These are phyloP conservation scores for Wallacemonas sp. DNA, from an alignment of 208 protist genomes.

Conservation along the genomic window DNA sequence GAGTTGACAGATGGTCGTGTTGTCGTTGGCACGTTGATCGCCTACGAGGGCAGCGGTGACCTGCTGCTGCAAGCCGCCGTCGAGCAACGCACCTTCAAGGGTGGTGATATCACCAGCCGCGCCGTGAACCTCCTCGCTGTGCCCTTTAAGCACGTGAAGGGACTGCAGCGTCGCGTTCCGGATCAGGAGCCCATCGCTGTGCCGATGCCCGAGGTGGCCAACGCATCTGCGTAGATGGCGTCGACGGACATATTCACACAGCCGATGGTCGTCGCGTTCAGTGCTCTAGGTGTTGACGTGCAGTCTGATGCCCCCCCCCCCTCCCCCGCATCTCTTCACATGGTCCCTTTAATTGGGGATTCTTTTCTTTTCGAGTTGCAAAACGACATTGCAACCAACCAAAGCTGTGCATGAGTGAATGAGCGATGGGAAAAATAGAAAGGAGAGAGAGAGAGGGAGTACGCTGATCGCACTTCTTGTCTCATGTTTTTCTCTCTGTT, in stretches of 20 bases:
- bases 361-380: too few relatives aligned
- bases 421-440: constrained; percentile 4
- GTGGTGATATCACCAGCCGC: constrained; percentile 57
- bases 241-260: too few relatives aligned
- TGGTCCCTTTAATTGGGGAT: too few relatives aligned
- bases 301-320: too few relatives aligned
- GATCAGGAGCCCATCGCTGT: constrained; percentile 36
- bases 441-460: constrained; percentile 1
- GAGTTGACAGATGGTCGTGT: constrained; percentile 75
- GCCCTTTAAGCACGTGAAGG: constrained; percentile 65
- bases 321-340: too few relatives aligned
- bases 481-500: too few relatives aligned
- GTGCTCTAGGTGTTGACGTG: too few relatives aligned
- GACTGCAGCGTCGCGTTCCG: constrained; percentile 57
- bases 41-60: constrained; percentile 74
- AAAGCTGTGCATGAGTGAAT: too few relatives aligned
- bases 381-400: too few relatives aligned
- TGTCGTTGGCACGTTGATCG: constrained; percentile 67
- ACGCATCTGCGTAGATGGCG: constrained; percentile 1
- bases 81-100: constrained; percentile 69
- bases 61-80: constrained; percentile 63
- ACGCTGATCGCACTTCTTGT: too few relatives aligned
- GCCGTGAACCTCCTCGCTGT: constrained; percentile 59
- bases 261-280: too few relatives aligned
- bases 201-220: constrained; percentile 6